Base-by-base conservation (phyloP, 306 rosid genomes). In the Ormosia semicastrata region DNA sequence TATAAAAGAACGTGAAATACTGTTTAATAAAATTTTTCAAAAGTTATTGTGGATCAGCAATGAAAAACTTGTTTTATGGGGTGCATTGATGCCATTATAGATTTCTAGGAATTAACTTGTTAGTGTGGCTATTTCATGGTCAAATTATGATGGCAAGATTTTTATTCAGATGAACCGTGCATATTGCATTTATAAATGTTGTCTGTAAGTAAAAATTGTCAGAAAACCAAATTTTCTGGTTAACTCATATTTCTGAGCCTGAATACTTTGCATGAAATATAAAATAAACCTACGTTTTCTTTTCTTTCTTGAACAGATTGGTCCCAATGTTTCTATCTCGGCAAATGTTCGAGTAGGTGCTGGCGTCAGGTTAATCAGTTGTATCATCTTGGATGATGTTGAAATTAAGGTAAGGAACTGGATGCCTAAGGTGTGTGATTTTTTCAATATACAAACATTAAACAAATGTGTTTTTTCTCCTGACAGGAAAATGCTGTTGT, bases 321-420 rank as follows among this genome's bases (percentile, higher is more conserved):
- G 99, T 59, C 96, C 98, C 17, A 95, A 95, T 63, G 99, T 93
- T 36, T 95, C 98, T 7, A 92, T 95, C 80, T 92, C 97, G 50
- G 99, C 99, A 79, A 95, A 95, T 86, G 99, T 93, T 66, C 99
- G 98, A 18, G 84, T 95, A 14, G 98, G 97, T 47, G 88, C 94
- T 46, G 98, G 99, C 0, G 95, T 85, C 47, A 92, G 99, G 88
- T 92, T 95, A 80, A 92, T 92, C 71, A 78, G 90, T 17, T 95
- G 99, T 83, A 95, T 89, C 57, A 83, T 93, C 78, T 92, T 93
- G 29, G 98, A 93, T 78, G 95, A 85, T 70, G 99, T 95, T 33
- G 97, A 93, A 91, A 92, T 95, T 71, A 89, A 89, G 96, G 99
- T 92, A 81, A 44, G 71, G 52, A 82, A 60, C 13, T 68, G 18